Evolutionary conservation across 345 rosid species (phyloP).

Genomic region (Arabidopsis arenosa): DNA sequence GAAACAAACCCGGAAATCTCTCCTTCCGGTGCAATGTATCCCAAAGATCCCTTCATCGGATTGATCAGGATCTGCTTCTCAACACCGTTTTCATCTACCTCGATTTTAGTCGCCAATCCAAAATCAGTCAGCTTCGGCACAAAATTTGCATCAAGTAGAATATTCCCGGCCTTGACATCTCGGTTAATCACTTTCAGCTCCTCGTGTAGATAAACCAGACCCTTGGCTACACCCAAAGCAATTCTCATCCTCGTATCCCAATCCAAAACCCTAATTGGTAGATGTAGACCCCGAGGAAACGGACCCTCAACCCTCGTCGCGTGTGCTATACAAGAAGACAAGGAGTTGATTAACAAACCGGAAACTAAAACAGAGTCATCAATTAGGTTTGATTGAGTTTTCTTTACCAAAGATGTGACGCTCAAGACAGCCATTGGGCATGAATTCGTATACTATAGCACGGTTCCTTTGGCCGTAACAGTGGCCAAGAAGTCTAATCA

Average conservation of each 20-base stretch:
- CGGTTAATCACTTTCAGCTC: conserved; percentile 61
- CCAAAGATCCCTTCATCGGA: conserved; percentile 74
- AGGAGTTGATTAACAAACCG: neutral
- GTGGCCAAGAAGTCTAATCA: conserved; percentile 67
- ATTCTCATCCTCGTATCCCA: conserved; percentile 75
- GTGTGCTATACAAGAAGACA: conserved; percentile 19
- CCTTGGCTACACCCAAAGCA: conserved; percentile 74
- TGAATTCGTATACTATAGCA: conserved; percentile 69
- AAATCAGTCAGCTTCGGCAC: conserved; percentile 52
- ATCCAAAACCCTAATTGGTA: conserved; percentile 40
- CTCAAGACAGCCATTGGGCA: conserved; percentile 77
- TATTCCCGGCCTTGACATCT: conserved; percentile 71
- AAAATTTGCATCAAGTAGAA: conserved; percentile 62
- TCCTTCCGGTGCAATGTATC: conserved; percentile 55
- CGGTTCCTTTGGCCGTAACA: conserved; percentile 64
- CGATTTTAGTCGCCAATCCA: conserved; percentile 61
- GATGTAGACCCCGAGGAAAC: neutral
- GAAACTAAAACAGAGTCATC: neutral
- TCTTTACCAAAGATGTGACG: conserved; percentile 59
- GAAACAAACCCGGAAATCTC: conserved; percentile 55
- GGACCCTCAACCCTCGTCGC: neutral
- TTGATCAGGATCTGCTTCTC: conserved; percentile 57
- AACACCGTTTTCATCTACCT: conserved; percentile 49
- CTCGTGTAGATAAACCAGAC: conserved; percentile 69
- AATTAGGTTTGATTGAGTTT: neutral